Base-by-base conservation (phyloP, 1,139 yeast species). In the Pneumocystis carinii region DNA sequence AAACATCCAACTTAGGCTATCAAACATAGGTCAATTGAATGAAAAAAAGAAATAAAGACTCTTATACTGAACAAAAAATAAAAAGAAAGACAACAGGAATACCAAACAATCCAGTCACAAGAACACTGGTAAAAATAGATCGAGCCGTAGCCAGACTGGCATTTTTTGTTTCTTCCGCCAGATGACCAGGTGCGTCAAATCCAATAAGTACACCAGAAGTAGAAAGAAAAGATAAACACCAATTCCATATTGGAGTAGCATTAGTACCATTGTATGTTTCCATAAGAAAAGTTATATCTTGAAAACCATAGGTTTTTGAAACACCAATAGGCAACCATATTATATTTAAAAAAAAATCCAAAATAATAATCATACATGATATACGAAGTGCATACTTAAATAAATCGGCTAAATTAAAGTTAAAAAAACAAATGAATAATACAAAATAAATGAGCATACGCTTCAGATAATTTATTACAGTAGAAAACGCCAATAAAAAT, bases 141-240 rank as follows among this genome's bases (percentile, higher is more conserved):
- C 78, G 72, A 17, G 88, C 86, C 42, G 84, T 83, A 37, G 84
- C 79, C 62, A 73, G 75, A 37, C 81, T 75, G 14, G 87, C 86
- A 69, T 81, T 77, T 59, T 75, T 76, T 39, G 85, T 84, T 71
- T 84, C 88, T 72, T 84, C 88, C 35, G 84, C 78, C 78, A 83
- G 81, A 72, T 84, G 88, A 60, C 83, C 83, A 69, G 84, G 81
- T 7, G 86, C 81, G 71, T 84, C 88, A 70, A 83, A 83, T 0
- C 85, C 83, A 59, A 70, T 67, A 36, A 69, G 66, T 17, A 69
- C 66, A 12, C 72, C 72, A 3, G 67, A 69, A 53, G 71, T 68
- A 12, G 72, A 68, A 59, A 69, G 70, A 64, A 69, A 68, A 32
- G 68, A 64, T 48, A 70, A 66, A 65, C 68, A 67, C 72, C 72